A percentile compares a stretch with the other conserved stretches of the same genome.
phyloP scores from a whole-genome alignment of 2,329 filamentous ascomycete species.

The Alternaria panax region DNA sequence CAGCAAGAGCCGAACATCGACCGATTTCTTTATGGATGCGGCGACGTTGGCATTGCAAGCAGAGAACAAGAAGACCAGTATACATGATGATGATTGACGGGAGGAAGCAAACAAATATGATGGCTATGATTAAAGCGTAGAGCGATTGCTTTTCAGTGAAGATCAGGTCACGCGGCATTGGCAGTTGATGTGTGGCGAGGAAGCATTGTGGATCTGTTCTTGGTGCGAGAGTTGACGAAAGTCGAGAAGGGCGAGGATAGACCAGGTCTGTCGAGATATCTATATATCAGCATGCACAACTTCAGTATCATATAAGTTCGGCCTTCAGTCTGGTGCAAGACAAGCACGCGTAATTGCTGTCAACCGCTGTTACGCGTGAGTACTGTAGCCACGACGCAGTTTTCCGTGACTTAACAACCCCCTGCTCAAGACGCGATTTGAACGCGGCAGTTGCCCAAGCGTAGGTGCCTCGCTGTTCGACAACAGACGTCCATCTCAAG shows the following conservation, averaged over 20 bases:
- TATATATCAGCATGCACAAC: neutral
- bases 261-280: neutral
- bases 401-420: neutral
- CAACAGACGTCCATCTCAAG: neutral
- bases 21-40: neutral
- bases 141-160: neutral
- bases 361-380: neutral
- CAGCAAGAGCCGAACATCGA: neutral
- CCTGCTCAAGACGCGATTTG: neutral
- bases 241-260: neutral
- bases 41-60: neutral
- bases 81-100: neutral
- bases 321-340: neutral
- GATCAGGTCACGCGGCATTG: neutral
- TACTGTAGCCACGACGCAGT: neutral
- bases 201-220: neutral
- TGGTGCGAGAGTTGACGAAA: no score
- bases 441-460: neutral
- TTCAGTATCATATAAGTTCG: neutral
- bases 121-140: neutral
- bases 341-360: neutral
- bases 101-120: neutral
- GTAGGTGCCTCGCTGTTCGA: neutral
- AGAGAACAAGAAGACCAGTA: neutral
- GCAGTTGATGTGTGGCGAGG: neutral